A percentile compares a stretch with the other conserved stretches of the same genome.
phyloP scores from a whole-genome alignment of 225 moss, liverwort and hornwort genomes.

The Climacium dendroides region DNA sequence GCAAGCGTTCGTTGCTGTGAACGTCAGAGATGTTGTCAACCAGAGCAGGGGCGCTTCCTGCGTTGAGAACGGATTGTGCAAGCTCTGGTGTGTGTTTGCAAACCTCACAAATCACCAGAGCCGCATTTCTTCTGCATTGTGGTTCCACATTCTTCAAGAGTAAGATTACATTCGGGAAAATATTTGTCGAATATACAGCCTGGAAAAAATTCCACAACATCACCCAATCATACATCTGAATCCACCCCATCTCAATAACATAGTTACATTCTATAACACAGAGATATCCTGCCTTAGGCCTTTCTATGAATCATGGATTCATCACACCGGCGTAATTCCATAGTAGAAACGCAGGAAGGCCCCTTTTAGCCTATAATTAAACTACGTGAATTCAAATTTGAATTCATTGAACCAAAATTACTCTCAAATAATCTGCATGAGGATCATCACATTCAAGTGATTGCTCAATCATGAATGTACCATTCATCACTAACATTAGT shows the following conservation, averaged over 20 bases:
- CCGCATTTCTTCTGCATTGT: conserved; percentile 73
- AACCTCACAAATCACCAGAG: conserved; percentile 72
- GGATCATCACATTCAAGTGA: not conserved
- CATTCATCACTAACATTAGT: not conserved
- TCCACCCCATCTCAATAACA: not conserved
- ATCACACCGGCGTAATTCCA: not conserved
- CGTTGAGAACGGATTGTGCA: conserved; percentile 50
- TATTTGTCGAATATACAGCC: conserved; percentile 52
- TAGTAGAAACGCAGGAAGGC: not conserved
- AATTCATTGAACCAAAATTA: not conserved
- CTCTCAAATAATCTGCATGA: not conserved
- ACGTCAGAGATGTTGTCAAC: conserved; percentile 92
- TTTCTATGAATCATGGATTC: not conserved
- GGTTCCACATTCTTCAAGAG: conserved; percentile 72
- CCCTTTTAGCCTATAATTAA: too few relatives aligned
- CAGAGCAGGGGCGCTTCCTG: conserved; percentile 75
- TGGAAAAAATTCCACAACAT: not conserved
- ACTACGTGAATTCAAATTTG: not conserved
- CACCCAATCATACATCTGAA: not conserved
- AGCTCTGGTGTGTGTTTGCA: conserved; percentile 74
- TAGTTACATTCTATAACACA: not conserved
- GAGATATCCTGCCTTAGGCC: too few relatives aligned
- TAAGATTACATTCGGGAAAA: conserved; percentile 75
- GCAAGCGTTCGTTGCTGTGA: conserved; percentile 72
- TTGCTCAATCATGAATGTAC: not conserved